Percentiles rank a stretch among this genome's conserved stretches.
Conservation (phyloP, 169 alveolate species). For the Pseudocohnilembus persalinus region DNA sequence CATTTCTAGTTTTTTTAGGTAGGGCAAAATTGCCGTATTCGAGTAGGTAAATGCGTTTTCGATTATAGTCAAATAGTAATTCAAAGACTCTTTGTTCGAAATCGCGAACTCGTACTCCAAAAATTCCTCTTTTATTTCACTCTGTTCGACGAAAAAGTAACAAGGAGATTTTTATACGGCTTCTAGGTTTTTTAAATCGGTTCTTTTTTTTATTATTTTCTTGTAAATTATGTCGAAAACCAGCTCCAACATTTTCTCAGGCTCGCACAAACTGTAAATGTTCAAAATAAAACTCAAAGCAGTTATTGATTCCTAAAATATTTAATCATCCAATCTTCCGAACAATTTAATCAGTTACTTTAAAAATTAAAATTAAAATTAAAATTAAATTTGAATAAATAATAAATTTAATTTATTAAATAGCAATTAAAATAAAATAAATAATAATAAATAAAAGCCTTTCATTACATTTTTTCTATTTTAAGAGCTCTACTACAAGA, state of each 20-base stretch:
- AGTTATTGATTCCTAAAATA: neutral
- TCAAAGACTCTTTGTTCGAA: neutral
- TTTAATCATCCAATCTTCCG: neutral
- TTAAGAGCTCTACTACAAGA: neutral
- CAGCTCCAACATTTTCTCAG: slow-evolving; percentile 2
- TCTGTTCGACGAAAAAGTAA: slow-evolving; percentile 13
- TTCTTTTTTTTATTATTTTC: slow-evolving; percentile 9
- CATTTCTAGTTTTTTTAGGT: slow-evolving; percentile 2
- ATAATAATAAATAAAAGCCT: too few species aligned
- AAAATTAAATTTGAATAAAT: too few species aligned
- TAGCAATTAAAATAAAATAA: too few species aligned
- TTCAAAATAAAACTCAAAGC: slow-evolving; percentile 8
- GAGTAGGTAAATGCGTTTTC: slow-evolving; percentile 26
- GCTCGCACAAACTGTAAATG: slow-evolving; percentile 10
- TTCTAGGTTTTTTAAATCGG: neutral
- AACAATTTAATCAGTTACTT: neutral
- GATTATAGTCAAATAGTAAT: slow-evolving; percentile 8
- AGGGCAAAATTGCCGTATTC: neutral
- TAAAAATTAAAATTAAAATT: too few species aligned
- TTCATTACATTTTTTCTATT: neutral
- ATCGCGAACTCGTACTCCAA: slow-evolving; percentile 21
- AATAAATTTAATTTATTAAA: too few species aligned
- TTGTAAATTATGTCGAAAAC: neutral
- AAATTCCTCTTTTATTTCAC: slow-evolving; percentile 3
- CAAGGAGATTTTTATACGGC: neutral